Evolutionary conservation across 2,329 filamentous ascomycete species (phyloP), one percentile per base, ranked within the genome.

Genomic region (Talaromyces sp.): DNA sequence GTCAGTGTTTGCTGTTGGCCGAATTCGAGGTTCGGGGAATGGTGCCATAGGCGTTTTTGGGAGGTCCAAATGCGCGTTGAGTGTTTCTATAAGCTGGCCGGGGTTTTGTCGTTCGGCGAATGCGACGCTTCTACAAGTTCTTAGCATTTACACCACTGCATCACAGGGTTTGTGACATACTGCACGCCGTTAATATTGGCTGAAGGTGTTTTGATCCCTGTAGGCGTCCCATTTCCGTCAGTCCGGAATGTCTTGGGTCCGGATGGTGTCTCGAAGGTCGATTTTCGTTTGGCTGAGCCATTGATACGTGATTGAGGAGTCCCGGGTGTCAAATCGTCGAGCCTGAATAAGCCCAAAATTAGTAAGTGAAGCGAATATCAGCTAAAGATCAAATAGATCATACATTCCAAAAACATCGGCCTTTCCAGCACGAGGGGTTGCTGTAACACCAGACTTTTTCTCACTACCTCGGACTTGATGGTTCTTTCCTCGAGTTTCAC

Each of bases 341-440:
- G 77, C 80, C 86, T 87, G 27, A 31, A 31, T 31, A 31, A 68
- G 41, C 1, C 2, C 1, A 8, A 37, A 37, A 37, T 11, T 13
- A 37, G 35, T 37, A 37, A 37, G 35, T 37, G 11, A 8, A 37
- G 35, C 35, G 3, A 37, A 13, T 11, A 1, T 37, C 35, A 37
- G 15, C 7, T 10, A 37, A 33, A 56, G 52, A 56, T 15, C 17
- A 27, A n/a, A 3, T 33, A 33, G 11, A 35, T 25, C 56, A 43
- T 78, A 90, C 91, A 97, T 93, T 66, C 90, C 92, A 77, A 94
- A 93, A 33, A 97, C 87, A 82, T 97, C 89, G 7, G 83, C 83
- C 62, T 84, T 86, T 10, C 77, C 81, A 6, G 79, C 83, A 57
- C 90, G 87, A 35, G 89, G 88, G 49, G 89, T 82, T 58, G 78